Percentiles rank a stretch among this genome's conserved stretches.
Conservation (phyloP, 2,329 filamentous ascomycete species). For the Cordyceps fumosorosea region DNA sequence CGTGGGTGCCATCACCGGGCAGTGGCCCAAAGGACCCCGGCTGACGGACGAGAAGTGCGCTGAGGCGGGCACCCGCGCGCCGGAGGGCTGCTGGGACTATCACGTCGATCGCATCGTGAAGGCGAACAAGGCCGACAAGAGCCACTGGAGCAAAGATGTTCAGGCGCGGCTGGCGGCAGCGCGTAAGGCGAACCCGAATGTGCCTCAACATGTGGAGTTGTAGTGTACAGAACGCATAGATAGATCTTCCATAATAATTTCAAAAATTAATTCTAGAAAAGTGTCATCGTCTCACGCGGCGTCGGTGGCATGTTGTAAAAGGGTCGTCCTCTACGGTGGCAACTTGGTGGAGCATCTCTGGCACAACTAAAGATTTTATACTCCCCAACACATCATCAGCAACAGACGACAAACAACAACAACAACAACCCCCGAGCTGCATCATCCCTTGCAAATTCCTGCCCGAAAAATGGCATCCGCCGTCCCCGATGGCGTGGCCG, state of each 20-base stretch:
- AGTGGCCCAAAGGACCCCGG: conserved; percentile 43
- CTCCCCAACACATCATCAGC: not conserved
- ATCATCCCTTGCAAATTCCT: no score
- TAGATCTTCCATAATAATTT: not conserved
- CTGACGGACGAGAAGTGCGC: conserved; percentile 31
- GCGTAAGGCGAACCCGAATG: conserved; percentile 23
- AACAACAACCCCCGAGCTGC: not conserved
- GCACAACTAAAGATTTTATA: conserved; percentile 4
- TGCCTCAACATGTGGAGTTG: conserved; percentile 25
- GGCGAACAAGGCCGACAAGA: conserved; percentile 28
- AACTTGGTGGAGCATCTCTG: conserved; percentile 5
- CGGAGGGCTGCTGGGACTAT: conserved; percentile 54
- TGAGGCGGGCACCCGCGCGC: conserved; percentile 23
- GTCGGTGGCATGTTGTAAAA: not conserved
- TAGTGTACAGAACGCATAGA: conserved; percentile 18
- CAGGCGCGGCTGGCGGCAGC: conserved; percentile 27
- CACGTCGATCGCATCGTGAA: conserved; percentile 37
- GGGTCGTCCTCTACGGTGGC: not conserved
- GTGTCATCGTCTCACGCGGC: not conserved
- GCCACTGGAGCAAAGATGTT: conserved; percentile 42
- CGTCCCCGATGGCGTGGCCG: not conserved
- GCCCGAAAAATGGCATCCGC: not conserved
- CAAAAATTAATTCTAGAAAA: not conserved
- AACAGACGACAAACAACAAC: not conserved
- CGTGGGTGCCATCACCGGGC: conserved; percentile 51